These are phyloP conservation scores for Solanum medicagineum DNA, from an alignment of 257 asterid species.

Conservation along the genomic window DNA sequence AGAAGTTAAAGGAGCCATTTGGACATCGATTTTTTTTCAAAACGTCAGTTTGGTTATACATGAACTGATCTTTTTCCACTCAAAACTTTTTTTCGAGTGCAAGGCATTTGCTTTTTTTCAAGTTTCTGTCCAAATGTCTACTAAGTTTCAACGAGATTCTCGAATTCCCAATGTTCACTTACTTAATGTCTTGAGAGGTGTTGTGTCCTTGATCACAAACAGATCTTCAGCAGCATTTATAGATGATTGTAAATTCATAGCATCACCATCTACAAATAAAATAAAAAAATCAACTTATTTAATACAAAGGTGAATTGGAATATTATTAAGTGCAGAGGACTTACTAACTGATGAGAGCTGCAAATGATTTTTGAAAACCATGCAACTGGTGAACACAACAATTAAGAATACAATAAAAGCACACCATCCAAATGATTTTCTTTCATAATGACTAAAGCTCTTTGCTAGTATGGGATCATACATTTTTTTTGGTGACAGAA, in stretches of 20 bases:
- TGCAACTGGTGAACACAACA: conserved; percentile 22
- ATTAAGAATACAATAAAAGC: conserved; percentile 26
- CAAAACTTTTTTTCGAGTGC: not conserved
- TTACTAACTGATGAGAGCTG: conserved; percentile 32
- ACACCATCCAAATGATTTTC: conserved; percentile 31
- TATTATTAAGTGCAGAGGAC: not conserved
- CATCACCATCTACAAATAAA: conserved; percentile 25
- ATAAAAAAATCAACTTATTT: not conserved
- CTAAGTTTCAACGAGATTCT: not conserved
- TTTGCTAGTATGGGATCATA: conserved; percentile 58
- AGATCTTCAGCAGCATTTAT: conserved; percentile 18
- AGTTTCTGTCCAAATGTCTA: not conserved
- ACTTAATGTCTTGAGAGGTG: not conserved
- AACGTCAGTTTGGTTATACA: not conserved
- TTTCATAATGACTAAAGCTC: conserved; percentile 43
- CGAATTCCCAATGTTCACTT: not conserved
- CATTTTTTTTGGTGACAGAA: conserved; percentile 19
- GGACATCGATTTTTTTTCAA: not conserved
- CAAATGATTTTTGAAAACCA: conserved; percentile 24
- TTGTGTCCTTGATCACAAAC: conserved; percentile 8
- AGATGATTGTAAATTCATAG: conserved; percentile 24
- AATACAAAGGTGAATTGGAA: not conserved
- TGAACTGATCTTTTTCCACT: not conserved
- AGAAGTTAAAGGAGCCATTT: not conserved
- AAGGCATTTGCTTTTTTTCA: not conserved